Percentiles rank a stretch among this genome's conserved stretches.
These are phyloP conservation scores for Neurospora sp. DNA, from an alignment of 495 filamentous ascomycete species.

Conservation along the genomic window DNA sequence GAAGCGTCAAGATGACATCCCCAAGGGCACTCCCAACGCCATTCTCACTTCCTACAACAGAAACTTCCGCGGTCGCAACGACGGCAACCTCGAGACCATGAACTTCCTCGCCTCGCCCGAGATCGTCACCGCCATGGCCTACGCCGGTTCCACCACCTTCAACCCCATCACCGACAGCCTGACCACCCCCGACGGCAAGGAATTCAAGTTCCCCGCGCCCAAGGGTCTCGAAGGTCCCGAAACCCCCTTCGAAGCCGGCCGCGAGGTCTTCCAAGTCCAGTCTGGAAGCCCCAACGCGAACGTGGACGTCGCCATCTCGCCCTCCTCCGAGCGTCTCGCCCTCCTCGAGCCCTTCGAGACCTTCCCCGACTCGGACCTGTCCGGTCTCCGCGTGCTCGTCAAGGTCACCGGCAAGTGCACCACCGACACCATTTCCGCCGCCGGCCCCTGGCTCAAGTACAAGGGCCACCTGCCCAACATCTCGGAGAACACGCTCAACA, in stretches of 20 bases:
- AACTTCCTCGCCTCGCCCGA: constrained; percentile 97
- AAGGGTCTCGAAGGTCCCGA: constrained; percentile 65
- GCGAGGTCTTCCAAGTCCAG: constrained; percentile 62
- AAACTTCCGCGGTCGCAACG: constrained; percentile 95
- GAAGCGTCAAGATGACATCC: constrained; percentile 77
- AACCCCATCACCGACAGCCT: constrained; percentile 88
- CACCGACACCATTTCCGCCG: constrained; percentile 95
- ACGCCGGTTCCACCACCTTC: constrained; percentile 86
- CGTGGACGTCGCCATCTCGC: constrained; percentile 63
- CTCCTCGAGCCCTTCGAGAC: constrained; percentile 82
- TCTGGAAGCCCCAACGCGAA: constrained; percentile 56
- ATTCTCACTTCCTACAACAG: constrained; percentile 97
- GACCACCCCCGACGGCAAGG: constrained; percentile 65
- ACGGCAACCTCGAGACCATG: constrained; percentile 93
- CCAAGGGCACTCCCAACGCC: constrained; percentile 82
- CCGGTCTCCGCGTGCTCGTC: constrained; percentile 69
- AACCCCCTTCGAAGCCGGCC: constrained; percentile 70
- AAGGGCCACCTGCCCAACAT: constrained; percentile 99
- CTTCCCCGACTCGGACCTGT: constrained; percentile 69
- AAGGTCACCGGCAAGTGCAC: constrained; percentile 97
- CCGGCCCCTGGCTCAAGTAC: constrained; percentile 97
- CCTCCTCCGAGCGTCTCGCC: constrained; percentile 78
- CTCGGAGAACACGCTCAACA: constrained; percentile 89
- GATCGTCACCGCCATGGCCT: constrained; percentile 91
- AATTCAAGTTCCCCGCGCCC: constrained; percentile 82